Evolutionary conservation across 495 filamentous ascomycete genomes (phyloP).

Genomic region (Talaromyces ruber): DNA sequence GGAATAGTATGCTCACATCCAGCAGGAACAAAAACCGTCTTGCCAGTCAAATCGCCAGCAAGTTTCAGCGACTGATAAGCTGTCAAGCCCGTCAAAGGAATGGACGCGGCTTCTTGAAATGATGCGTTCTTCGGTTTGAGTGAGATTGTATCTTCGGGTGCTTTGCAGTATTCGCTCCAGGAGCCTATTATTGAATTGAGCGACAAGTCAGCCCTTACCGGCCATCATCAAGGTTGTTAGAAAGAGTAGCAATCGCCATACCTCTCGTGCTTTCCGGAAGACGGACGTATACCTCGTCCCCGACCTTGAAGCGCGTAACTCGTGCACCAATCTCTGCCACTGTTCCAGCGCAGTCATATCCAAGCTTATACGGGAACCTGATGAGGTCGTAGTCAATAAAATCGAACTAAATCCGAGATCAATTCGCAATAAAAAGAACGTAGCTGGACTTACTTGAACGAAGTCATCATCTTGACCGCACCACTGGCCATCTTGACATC

Average conservation of each 20-base stretch:
- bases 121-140: background rate
- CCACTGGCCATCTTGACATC: constrained; percentile 8
- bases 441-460: background rate
- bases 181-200: background rate
- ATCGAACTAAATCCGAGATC: background rate
- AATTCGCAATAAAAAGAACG: background rate
- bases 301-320: constrained; percentile 33
- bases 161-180: constrained; percentile 4
- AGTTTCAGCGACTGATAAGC: background rate
- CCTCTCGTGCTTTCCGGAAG: background rate
- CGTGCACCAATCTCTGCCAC: constrained; percentile 36
- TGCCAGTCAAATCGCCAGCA: constrained; percentile 2
- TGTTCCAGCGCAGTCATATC: constrained; percentile 49
- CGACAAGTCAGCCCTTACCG: background rate
- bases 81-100: constrained; percentile 2
- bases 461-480: background rate
- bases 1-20: constrained; percentile 1
- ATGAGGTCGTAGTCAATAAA: background rate
- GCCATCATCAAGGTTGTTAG: background rate
- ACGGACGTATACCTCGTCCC: constrained; percentile 30
- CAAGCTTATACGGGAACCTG: constrained; percentile 4
- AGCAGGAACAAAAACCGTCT: constrained; percentile 7
- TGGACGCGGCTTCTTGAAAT: constrained; percentile 3
- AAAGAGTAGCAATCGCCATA: background rate
- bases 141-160: background rate